Percentiles rank a stretch among this genome's conserved stretches.
Evolutionary conservation across 208 protist species (phyloP).

Genomic region (Leishmania lainsoni): DNA sequence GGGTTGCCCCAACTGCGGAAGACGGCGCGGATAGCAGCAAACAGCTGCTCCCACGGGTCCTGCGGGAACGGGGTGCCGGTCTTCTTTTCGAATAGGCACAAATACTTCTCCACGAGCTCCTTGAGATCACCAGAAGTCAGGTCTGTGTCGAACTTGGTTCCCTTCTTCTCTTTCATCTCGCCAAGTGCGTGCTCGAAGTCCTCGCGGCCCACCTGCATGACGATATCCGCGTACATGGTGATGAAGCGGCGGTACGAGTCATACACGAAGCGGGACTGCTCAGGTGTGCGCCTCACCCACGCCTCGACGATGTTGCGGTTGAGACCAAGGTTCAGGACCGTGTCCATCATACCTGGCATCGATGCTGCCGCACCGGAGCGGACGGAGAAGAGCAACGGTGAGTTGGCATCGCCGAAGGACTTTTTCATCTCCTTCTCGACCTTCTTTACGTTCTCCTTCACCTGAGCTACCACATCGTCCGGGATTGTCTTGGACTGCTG

Average conservation of each 20-base stretch:
- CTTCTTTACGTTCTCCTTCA: slow-evolving; percentile 58
- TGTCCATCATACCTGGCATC: slow-evolving; percentile 97
- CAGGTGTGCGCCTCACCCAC: slow-evolving; percentile 59
- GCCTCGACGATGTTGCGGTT: slow-evolving; percentile 86
- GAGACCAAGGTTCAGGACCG: slow-evolving; percentile 95
- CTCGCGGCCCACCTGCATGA: slow-evolving; percentile 86
- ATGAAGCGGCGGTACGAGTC: slow-evolving; percentile 96
- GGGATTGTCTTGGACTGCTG: slow-evolving; percentile 68
- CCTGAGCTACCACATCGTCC: slow-evolving; percentile 60
- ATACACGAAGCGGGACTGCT: slow-evolving; percentile 92
- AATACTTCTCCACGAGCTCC: slow-evolving; percentile 68
- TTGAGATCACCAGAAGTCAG: slow-evolving; percentile 82
- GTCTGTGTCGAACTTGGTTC: slow-evolving; percentile 85
- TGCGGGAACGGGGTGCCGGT: slow-evolving; percentile 84
- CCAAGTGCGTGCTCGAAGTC: slow-evolving; percentile 88
- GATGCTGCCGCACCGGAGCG: slow-evolving; percentile 94
- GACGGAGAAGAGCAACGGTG: slow-evolving; percentile 94
- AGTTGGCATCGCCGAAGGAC: slow-evolving; percentile 79
- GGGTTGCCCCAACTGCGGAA: slow-evolving; percentile 93
- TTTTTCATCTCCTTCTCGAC: slow-evolving; percentile 88
- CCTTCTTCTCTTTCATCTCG: slow-evolving; percentile 73
- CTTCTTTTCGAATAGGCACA: slow-evolving; percentile 67
- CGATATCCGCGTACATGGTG: slow-evolving; percentile 95
- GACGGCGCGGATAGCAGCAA: slow-evolving; percentile 88
- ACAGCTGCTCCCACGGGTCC: slow-evolving; percentile 89